These are phyloP conservation scores for Asterophora lycoperdoides DNA, from an alignment of 768 basidiomycete genomes.

Conservation along the genomic window DNA sequence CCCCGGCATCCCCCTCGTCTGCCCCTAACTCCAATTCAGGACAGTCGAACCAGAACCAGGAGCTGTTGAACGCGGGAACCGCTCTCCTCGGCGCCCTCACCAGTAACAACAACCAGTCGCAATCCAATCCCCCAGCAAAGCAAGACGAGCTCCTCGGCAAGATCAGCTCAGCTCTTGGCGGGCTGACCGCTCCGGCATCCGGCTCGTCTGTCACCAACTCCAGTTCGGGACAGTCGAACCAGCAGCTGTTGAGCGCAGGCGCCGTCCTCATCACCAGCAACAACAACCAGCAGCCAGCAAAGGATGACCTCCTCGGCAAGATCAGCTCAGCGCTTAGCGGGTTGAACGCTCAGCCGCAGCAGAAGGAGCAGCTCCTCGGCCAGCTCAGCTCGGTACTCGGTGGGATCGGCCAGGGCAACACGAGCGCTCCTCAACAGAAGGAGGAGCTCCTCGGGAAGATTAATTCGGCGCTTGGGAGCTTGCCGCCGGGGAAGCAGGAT, in stretches of 20 bases:
- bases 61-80: conserved; percentile 2
- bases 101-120: not conserved
- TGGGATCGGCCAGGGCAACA: too few relatives aligned
- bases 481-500: not conserved
- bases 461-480: conserved; percentile 8
- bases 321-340: too few relatives aligned
- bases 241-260: too few relatives aligned
- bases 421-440: too few relatives aligned
- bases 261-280: conserved; percentile 6
- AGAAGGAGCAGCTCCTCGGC: too few relatives aligned
- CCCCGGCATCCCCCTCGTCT: not conserved
- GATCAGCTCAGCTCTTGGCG: conserved; percentile 2
- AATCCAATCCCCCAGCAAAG: not conserved
- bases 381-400: too few relatives aligned
- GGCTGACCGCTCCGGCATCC: conserved; percentile 3
- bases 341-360: too few relatives aligned
- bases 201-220: not conserved
- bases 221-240: too few relatives aligned
- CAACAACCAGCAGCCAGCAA: conserved; percentile 5
- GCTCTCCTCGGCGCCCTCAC: conserved; percentile 2
- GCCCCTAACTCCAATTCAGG: not conserved
- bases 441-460: not conserved
- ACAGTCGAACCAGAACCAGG: not conserved
- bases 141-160: conserved; percentile 6
- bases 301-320: not conserved